These are phyloP conservation scores for Phycomyces nitens DNA, from an alignment of 192 early-diverging fungal genomes.

Conservation along the genomic window DNA sequence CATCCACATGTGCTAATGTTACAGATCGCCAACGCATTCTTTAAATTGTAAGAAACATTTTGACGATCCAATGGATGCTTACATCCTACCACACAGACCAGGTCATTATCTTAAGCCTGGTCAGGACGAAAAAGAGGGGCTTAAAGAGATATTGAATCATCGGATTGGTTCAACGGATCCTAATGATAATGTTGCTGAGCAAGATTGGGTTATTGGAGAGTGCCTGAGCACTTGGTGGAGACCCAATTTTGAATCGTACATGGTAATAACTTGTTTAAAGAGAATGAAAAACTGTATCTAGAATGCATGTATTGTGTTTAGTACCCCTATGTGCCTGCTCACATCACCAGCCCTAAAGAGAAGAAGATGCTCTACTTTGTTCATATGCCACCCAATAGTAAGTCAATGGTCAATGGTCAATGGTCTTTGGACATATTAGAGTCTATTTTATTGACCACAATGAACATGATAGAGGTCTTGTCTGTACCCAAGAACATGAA, in stretches of 20 bases:
- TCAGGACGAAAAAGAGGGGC: conserved; percentile 69
- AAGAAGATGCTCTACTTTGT: conserved; percentile 71
- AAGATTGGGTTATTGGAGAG: conserved; percentile 73
- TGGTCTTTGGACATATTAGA: no score
- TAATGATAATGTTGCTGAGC: conserved; percentile 16
- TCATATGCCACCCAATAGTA: conserved; percentile 69
- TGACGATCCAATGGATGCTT: background rate
- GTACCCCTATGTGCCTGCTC: conserved; percentile 79
- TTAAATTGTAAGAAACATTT: conserved; percentile 59
- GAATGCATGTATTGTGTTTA: conserved; percentile 26
- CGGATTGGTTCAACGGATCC: conserved; percentile 45
- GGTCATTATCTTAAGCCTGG: conserved; percentile 70
- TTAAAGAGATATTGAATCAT: conserved; percentile 57
- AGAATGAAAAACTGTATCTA: no score
- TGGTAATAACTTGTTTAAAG: conserved; percentile 62
- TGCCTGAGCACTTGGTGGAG: conserved; percentile 71
- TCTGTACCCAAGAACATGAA: conserved; percentile 77
- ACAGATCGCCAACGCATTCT: conserved; percentile 70
- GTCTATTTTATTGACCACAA: background rate
- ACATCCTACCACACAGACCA: conserved; percentile 44
- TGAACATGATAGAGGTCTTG: conserved; percentile 47
- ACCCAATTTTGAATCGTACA: conserved; percentile 72
- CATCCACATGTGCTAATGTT: conserved; percentile 80
- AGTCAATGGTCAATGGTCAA: no score
- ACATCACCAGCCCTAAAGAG: conserved; percentile 77